phyloP scores from a whole-genome alignment of 176 grass and related monocot species.

The Eragrostis curvula region DNA sequence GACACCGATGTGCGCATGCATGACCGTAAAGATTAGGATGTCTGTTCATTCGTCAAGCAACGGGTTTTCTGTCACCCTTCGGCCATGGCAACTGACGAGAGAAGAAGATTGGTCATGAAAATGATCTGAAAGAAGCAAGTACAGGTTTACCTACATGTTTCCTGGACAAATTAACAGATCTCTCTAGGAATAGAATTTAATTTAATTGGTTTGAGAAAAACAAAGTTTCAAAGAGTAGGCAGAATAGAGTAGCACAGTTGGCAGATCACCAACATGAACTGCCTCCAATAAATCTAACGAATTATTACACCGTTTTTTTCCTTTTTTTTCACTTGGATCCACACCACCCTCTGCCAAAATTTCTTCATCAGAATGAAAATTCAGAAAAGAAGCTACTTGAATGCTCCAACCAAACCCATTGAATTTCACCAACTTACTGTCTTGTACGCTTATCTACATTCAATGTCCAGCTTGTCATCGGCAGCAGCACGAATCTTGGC shows the following conservation, averaged over 20 bases:
- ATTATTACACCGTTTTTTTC: conserved; percentile 35
- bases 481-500: conserved; percentile 49
- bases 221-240: conserved; percentile 23
- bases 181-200: conserved; percentile 26
- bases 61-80: background rate
- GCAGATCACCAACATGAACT: conserved; percentile 44
- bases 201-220: background rate
- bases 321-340: conserved; percentile 29
- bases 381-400: conserved; percentile 40
- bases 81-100: background rate
- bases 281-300: conserved; percentile 38
- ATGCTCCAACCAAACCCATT: conserved; percentile 47
- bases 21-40: background rate
- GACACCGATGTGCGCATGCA: background rate
- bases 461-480: background rate
- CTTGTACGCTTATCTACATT: conserved; percentile 60
- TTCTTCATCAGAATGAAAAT: conserved; percentile 36
- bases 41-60: background rate
- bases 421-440: conserved; percentile 48
- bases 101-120: conserved; percentile 15
- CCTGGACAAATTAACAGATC: conserved; percentile 33
- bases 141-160: conserved; percentile 41
- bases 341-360: conserved; percentile 36
- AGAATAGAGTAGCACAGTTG: conserved; percentile 22
- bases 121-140: background rate